Base-by-base conservation (phyloP, 1,284 basidiomycete species). In the Termitomyces sp. region DNA sequence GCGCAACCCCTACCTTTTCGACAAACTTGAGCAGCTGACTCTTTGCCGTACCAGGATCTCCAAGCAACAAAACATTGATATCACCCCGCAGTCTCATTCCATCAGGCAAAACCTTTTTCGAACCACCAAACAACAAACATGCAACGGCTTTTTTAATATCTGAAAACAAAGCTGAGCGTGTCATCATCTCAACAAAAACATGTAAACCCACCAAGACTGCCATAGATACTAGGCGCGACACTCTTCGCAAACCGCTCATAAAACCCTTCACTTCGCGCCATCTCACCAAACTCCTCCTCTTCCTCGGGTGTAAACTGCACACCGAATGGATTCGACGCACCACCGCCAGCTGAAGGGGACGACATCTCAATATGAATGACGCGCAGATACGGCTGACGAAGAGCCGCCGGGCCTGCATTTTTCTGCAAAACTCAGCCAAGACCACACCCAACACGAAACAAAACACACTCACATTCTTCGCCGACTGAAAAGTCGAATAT, bases 91-190 rank as follows among this genome's bases (percentile, higher is more conserved):
- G 74, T 33, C 97, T 82, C 94, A 98, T 97, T 12, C 97, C 95
- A 68, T 99, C 97, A 0, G 97, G 97, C 10, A 99, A 75, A 46
- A 98, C 81, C 73, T 99, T 99, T 74, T 96, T 98, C n/a, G 94
- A 96, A 12, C 97, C 97, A 26, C 97, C 97, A 65, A 99, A 94
- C 8, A 99, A 76, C 12, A 99, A 76, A 70, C 95, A 98, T 0
- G 92, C 86, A 46, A 99, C 93, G 1, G 97, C 91, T 65, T 98
- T 99, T 73, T 99, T 99, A 67, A 99, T 99, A 69, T 99, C 97
- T 91, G 56, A 34, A 42, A 17, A 19, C 30, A 7, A 48, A 48
- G 43, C 49, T 55, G 62, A 54, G 60, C 49, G 15, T 33, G 38
- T 19, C 31, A 30, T 19, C 17, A 19, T 48, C 34, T 52, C 26